phyloP scores from a whole-genome alignment of 306 rosid species.

The Quercus gilva region DNA sequence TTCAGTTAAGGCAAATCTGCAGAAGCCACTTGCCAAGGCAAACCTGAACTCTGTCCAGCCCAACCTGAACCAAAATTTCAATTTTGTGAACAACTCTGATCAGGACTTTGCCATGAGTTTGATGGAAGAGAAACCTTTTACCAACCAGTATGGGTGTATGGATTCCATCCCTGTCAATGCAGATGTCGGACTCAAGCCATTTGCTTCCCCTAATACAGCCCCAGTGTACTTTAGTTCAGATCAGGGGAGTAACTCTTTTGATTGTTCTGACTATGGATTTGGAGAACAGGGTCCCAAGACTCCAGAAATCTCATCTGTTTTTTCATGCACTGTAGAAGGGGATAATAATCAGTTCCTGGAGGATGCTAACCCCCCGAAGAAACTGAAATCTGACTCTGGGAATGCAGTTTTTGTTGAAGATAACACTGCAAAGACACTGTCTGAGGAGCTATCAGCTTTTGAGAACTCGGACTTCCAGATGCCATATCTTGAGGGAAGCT shows the following conservation, averaged over 20 bases:
- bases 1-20: slow-evolving; percentile 38
- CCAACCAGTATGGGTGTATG: slow-evolving; percentile 45
- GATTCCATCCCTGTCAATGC: slow-evolving; percentile 37
- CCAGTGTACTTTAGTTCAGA: slow-evolving; percentile 60
- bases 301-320: slow-evolving; percentile 79
- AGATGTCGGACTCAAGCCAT: slow-evolving; percentile 28
- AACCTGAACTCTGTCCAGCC: slow-evolving; percentile 41
- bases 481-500: slow-evolving; percentile 59
- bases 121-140: slow-evolving; percentile 68
- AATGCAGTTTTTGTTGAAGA: slow-evolving; percentile 22
- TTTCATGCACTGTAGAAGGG: slow-evolving; percentile 50
- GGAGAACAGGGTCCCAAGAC: slow-evolving; percentile 71
- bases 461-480: slow-evolving; percentile 67
- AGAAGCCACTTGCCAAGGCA: slow-evolving; percentile 33
- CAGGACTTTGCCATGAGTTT: slow-evolving; percentile 44
- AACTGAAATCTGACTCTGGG: slow-evolving; percentile 39
- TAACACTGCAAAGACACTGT: slow-evolving; percentile 43
- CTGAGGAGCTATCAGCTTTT: slow-evolving; percentile 74
- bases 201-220: slow-evolving; percentile 31
- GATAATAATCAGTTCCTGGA: slow-evolving; percentile 48
- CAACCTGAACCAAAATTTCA: slow-evolving; percentile 41
- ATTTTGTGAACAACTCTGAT: slow-evolving; percentile 30
- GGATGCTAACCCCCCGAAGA: slow-evolving; percentile 45
- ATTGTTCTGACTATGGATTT: slow-evolving; percentile 68
- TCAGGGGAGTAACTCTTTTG: slow-evolving; percentile 78